A percentile compares a stretch with the other conserved stretches of the same genome.
These are phyloP conservation scores for Fabrea salina DNA, from an alignment of 169 alveolate genomes.

Conservation along the genomic window DNA sequence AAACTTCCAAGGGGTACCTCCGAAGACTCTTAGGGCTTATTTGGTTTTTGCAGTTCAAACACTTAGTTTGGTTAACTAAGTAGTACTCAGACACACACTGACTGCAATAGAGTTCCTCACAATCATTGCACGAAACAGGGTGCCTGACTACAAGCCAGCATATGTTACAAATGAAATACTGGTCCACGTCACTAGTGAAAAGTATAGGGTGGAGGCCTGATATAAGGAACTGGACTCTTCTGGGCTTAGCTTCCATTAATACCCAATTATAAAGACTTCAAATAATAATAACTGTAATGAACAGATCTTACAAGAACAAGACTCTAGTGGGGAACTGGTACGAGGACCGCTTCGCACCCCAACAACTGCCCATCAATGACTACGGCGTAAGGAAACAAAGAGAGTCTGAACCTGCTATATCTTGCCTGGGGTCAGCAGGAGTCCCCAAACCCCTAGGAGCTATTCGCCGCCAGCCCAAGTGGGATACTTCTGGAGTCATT, in stretches of 20 bases:
- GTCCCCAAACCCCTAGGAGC: slow-evolving; percentile 42
- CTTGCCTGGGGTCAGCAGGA: slow-evolving; percentile 49
- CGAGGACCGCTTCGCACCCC: slow-evolving; percentile 52
- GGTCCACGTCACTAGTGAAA: slow-evolving; percentile 9
- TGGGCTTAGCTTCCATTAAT: too few species aligned
- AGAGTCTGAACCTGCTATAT: slow-evolving; percentile 45
- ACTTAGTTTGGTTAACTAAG: neutral
- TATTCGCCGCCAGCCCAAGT: slow-evolving; percentile 38
- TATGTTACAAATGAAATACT: slow-evolving; percentile 10
- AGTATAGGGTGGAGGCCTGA: slow-evolving; percentile 14
- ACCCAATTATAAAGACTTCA: too few species aligned
- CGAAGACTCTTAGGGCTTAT: neutral
- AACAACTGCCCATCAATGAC: slow-evolving; percentile 20
- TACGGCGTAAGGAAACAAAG: slow-evolving; percentile 40
- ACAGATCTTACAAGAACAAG: slow-evolving; percentile 9
- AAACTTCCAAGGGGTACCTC: neutral
- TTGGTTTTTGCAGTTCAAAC: neutral
- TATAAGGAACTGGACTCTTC: slow-evolving; percentile 1
- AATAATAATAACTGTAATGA: slow-evolving; percentile 4
- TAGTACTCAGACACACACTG: neutral
- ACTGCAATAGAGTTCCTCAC: slow-evolving; percentile 14
- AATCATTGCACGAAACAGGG: neutral
- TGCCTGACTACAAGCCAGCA: slow-evolving; percentile 11
- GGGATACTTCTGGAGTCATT: slow-evolving; percentile 46
- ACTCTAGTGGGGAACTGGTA: slow-evolving; percentile 47